Evolutionary conservation across 2,329 filamentous ascomycete genomes (phyloP).

Genomic region (Cordyceps farinosa): DNA sequence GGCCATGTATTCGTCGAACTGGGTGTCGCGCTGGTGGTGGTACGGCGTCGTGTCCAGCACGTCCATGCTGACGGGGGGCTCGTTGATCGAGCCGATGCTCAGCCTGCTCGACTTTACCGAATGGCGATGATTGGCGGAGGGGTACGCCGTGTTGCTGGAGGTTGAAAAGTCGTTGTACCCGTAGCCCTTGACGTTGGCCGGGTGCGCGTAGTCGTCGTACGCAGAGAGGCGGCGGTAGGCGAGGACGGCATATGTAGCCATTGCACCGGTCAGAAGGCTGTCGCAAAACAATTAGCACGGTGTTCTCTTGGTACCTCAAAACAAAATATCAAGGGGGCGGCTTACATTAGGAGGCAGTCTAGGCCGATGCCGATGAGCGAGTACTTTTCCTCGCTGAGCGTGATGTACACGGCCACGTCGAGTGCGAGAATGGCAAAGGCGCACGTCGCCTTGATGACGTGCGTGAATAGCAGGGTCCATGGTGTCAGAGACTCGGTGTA

Average conservation of each 20-base stretch:
- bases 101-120: constrained; percentile 28
- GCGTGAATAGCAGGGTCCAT: constrained; percentile 50
- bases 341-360: constrained; percentile 48
- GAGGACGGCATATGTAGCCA: constrained; percentile 44
- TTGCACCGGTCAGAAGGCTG: constrained; percentile 41
- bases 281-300: constrained; percentile 11
- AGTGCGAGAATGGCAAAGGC: constrained; percentile 46
- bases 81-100: constrained; percentile 28
- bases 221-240: constrained; percentile 46
- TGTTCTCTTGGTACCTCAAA: neutral
- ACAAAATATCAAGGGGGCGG: neutral
- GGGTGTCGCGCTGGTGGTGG: constrained; percentile 44
- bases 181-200: constrained; percentile 47
- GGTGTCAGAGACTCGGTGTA: constrained; percentile 51
- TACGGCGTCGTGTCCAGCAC: constrained; percentile 31
- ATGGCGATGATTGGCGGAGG: constrained; percentile 28
- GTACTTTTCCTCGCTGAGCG: constrained; percentile 44
- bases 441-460: constrained; percentile 48
- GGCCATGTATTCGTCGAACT: constrained; percentile 45
- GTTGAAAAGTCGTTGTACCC: constrained; percentile 40
- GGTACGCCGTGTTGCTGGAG: constrained; percentile 24
- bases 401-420: constrained; percentile 49
- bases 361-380: constrained; percentile 47
- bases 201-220: constrained; percentile 49
- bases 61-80: constrained; percentile 23